Evolutionary conservation across 2,329 filamentous ascomycete species (phyloP).

Genomic region (Juglanconis sp.): DNA sequence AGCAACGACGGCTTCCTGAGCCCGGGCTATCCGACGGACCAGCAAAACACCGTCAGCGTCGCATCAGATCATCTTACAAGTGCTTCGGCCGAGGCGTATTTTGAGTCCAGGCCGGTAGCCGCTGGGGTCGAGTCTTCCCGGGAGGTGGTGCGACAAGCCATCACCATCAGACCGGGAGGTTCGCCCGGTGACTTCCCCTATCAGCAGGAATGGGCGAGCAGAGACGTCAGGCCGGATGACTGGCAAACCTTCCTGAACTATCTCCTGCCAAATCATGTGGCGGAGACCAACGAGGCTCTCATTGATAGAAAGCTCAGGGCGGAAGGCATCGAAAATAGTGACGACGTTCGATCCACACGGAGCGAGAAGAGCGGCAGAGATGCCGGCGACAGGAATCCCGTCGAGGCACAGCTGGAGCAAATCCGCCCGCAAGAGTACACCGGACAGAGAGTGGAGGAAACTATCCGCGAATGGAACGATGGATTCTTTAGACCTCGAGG

Average conservation of each 20-base stretch:
- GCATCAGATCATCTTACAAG: constrained; percentile 26
- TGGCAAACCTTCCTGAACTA: constrained; percentile 60
- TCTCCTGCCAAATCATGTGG: constrained; percentile 47
- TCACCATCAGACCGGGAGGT: constrained; percentile 34
- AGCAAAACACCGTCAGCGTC: constrained; percentile 24
- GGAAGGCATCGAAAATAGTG: constrained; percentile 33
- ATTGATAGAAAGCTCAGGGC: constrained; percentile 47
- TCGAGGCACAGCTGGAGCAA: constrained; percentile 40
- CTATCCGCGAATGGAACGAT: constrained; percentile 53
- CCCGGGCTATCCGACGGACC: background rate
- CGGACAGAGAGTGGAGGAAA: constrained; percentile 34
- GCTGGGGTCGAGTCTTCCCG: background rate
- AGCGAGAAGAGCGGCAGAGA: constrained; percentile 3
- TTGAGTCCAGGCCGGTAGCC: constrained; percentile 39
- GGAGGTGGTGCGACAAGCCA: constrained; percentile 28
- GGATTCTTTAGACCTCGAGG: constrained; percentile 53
- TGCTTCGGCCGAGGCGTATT: constrained; percentile 41
- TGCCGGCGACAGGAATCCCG: constrained; percentile 27
- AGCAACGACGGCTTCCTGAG: constrained; percentile 11
- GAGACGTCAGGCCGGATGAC: constrained; percentile 49
- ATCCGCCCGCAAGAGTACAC: constrained; percentile 28
- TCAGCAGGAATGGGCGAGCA: constrained; percentile 32
- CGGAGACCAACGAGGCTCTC: constrained; percentile 42
- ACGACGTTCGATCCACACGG: constrained; percentile 20
- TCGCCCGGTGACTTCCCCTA: constrained; percentile 44